Conservation (phyloP, 176 grass and related monocot species). For the Luzula sylvatica region DNA sequence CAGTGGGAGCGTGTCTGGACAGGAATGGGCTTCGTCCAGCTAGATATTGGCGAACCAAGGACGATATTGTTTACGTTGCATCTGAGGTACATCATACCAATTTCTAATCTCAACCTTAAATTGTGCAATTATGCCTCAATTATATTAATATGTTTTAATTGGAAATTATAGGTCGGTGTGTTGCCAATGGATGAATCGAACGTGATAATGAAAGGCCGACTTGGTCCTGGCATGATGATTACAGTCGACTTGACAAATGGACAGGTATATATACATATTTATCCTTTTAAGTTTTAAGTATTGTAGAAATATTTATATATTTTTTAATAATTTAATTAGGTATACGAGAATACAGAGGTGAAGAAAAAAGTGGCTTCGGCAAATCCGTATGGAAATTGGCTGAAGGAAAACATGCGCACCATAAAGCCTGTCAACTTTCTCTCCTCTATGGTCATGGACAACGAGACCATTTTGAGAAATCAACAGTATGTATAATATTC, state of each 20-base stretch:
- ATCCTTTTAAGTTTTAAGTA: too few species aligned
- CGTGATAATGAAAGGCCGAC: constrained; percentile 93
- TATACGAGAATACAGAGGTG: constrained; percentile 95
- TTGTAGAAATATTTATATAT: background rate
- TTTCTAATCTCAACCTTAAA: too few species aligned
- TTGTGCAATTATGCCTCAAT: too few species aligned
- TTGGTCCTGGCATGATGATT: constrained; percentile 99
- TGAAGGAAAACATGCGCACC: constrained; percentile 57
- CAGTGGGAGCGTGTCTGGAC: constrained; percentile 90
- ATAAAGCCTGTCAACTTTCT: constrained; percentile 97
- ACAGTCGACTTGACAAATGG: constrained; percentile 86
- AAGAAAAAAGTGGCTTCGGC: constrained; percentile 75
- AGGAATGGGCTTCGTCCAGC: constrained; percentile 99
- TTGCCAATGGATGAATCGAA: constrained; percentile 98
- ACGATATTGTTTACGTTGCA: constrained; percentile 99
- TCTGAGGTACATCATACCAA: constrained; percentile 60
- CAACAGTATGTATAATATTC: constrained; percentile 67
- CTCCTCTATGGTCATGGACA: constrained; percentile 73
- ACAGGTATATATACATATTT: constrained; percentile 64
- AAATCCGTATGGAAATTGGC: constrained; percentile 63
- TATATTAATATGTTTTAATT: constrained; percentile 24
- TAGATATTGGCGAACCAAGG: constrained; percentile 94
- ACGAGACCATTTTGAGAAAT: constrained; percentile 67
- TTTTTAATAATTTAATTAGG: constrained; percentile 38
- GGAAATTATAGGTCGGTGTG: constrained; percentile 70